A percentile compares a stretch with the other conserved stretches of the same genome.
These are phyloP conservation scores for Coccomyxa subellipsoidea DNA, from an alignment of 163 green algal genomes.

Conservation along the genomic window DNA sequence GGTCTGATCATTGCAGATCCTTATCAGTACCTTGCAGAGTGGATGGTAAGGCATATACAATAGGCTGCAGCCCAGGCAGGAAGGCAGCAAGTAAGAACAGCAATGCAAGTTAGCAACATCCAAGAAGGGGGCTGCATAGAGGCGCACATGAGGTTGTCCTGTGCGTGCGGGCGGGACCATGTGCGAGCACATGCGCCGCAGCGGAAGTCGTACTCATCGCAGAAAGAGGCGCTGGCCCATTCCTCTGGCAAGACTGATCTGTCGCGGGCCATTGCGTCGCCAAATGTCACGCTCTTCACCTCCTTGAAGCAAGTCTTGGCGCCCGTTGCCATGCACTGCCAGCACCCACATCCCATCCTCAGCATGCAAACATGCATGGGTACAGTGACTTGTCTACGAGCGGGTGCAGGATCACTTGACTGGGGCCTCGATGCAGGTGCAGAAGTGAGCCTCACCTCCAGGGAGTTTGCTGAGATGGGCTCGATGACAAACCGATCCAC, in stretches of 20 bases:
- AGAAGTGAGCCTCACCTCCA: slow-evolving; percentile 54
- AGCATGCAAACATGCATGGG: background rate
- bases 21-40: too few species aligned
- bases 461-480: slow-evolving; percentile 69
- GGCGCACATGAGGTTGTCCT: slow-evolving; percentile 84
- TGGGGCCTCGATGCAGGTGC: background rate
- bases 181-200: slow-evolving; percentile 72
- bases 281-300: slow-evolving; percentile 57
- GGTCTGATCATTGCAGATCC: too few species aligned
- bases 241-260: slow-evolving; percentile 51
- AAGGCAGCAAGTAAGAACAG: background rate
- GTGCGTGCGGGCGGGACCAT: slow-evolving; percentile 77
- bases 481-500: slow-evolving; percentile 74
- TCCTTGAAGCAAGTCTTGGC: slow-evolving; percentile 76
- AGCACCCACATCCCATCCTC: background rate
- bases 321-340: slow-evolving; percentile 73
- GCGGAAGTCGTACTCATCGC: slow-evolving; percentile 79
- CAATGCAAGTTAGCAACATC: background rate
- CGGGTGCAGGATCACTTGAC: too few species aligned
- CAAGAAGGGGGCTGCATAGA: too few species aligned
- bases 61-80: background rate
- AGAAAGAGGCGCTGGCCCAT: slow-evolving; percentile 62
- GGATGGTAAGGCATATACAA: too few species aligned
- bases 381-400: too few species aligned
- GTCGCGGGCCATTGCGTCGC: slow-evolving; percentile 54